Evolutionary conservation across 352 stramenopile species (phyloP).

Genomic region (Halophytophthora polymorphica): DNA sequence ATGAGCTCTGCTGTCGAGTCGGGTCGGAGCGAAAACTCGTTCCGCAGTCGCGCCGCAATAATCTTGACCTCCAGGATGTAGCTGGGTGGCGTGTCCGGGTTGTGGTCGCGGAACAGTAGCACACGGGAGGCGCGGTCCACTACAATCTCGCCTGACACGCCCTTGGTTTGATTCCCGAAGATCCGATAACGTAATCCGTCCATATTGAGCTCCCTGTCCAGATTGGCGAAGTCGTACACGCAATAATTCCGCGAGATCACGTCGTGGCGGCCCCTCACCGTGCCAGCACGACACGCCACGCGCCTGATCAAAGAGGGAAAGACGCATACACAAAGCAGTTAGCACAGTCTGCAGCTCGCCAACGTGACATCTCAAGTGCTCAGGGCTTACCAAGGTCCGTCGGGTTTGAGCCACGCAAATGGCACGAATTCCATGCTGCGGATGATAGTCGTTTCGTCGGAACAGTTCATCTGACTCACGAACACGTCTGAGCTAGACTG

Average conservation of each 20-base stretch:
- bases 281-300: constrained; percentile 63
- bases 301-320: constrained; percentile 33
- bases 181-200: constrained; percentile 70
- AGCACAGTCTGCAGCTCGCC: neutral
- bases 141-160: constrained; percentile 71
- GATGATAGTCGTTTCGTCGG: constrained; percentile 61
- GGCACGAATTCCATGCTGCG: constrained; percentile 69
- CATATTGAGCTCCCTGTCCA: constrained; percentile 73
- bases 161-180: constrained; percentile 64
- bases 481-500: constrained; percentile 73
- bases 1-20: constrained; percentile 61
- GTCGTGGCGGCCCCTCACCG: constrained; percentile 41
- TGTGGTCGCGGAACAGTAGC: constrained; percentile 74
- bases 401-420: constrained; percentile 79
- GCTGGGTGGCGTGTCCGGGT: constrained; percentile 43
- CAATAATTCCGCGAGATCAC: constrained; percentile 55
- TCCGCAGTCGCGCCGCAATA: constrained; percentile 63
- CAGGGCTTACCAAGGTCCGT: constrained; percentile 56
- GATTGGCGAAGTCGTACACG: constrained; percentile 83
- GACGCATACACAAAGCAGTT: constrained; percentile 3
- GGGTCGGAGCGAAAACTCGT: constrained; percentile 58
- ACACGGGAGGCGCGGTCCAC: constrained; percentile 78
- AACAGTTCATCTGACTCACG: constrained; percentile 66
- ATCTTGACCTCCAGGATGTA: constrained; percentile 86
- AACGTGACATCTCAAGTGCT: neutral